A percentile compares a stretch with the other conserved stretches of the same genome.
Conservation (phyloP, 2,329 filamentous ascomycete species). For the Daldinia sp. region DNA sequence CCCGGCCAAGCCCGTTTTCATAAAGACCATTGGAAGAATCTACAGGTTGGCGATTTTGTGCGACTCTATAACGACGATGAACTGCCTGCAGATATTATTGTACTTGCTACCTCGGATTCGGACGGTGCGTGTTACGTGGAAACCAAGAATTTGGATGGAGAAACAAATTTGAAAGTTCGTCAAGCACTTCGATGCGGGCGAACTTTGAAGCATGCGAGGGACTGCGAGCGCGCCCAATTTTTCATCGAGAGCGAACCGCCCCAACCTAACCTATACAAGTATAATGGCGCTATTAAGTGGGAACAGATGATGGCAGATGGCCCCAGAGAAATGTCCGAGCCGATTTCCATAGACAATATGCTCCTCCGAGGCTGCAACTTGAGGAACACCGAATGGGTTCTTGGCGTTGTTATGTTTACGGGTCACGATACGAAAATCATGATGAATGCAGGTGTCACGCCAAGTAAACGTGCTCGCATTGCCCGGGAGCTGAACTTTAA, state of each 20-base stretch:
- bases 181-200: slow-evolving; percentile 88
- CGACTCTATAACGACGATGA: slow-evolving; percentile 97
- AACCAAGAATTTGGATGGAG: slow-evolving; percentile 97
- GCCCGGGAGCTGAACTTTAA: slow-evolving; percentile 96
- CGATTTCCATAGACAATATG: slow-evolving; percentile 93
- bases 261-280: slow-evolving; percentile 94
- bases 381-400: slow-evolving; percentile 94
- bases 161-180: slow-evolving; percentile 96
- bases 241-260: slow-evolving; percentile 88
- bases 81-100: slow-evolving; percentile 90
- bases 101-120: slow-evolving; percentile 89
- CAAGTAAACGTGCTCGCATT: slow-evolving; percentile 90
- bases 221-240: slow-evolving; percentile 92
- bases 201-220: slow-evolving; percentile 83
- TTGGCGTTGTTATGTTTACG: slow-evolving; percentile 93
- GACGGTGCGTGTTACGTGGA: slow-evolving; percentile 97
- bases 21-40: slow-evolving; percentile 92
- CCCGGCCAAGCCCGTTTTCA: slow-evolving; percentile 84
- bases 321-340: slow-evolving; percentile 83
- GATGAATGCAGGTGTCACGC: slow-evolving; percentile 96
- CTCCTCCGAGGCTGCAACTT: slow-evolving; percentile 92
- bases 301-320: slow-evolving; percentile 73
- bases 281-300: slow-evolving; percentile 91
- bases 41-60: slow-evolving; percentile 95
- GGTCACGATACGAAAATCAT: slow-evolving; percentile 98